Evolutionary conservation across 257 asterid species (phyloP).

Genomic region (Solanum sitiens): DNA sequence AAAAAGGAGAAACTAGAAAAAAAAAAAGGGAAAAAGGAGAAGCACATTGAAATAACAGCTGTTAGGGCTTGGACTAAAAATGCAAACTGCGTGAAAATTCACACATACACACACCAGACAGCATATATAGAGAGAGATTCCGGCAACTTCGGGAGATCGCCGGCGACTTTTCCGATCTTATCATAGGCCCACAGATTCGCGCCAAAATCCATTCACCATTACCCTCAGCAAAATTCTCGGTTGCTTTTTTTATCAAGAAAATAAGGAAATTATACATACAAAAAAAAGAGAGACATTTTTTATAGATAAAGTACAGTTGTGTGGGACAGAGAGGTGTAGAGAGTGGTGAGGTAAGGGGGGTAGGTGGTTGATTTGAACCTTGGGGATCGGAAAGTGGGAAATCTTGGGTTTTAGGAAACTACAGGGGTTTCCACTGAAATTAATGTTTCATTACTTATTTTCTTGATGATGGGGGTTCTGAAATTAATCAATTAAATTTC

Average conservation of each 20-base stretch:
- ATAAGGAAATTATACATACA: background rate
- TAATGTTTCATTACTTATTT: constrained; percentile 10
- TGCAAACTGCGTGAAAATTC: constrained; percentile 2
- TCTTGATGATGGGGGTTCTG: constrained; percentile 5
- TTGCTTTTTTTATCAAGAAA: background rate
- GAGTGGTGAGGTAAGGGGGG: background rate
- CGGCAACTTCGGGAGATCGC: constrained; percentile 58
- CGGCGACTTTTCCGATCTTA: constrained; percentile 51
- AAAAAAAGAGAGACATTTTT: background rate
- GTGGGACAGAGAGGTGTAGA: constrained; percentile 39
- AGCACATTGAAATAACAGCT: constrained; percentile 5
- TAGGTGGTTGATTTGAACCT: constrained; percentile 23
- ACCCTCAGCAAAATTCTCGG: constrained; percentile 10
- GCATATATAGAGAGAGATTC: constrained; percentile 11
- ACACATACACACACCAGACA: background rate
- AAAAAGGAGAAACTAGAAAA: background rate
- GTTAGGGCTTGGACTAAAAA: constrained; percentile 6
- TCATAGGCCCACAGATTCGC: constrained; percentile 27
- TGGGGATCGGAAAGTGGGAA: constrained; percentile 32
- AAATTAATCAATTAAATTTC: background rate
- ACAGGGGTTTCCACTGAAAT: constrained; percentile 13
- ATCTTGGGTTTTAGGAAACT: constrained; percentile 12
- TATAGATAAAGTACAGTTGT: constrained; percentile 5
- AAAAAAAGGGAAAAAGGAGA: background rate
- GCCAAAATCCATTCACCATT: constrained; percentile 13